Evolutionary conservation across 225 moss, liverwort and hornwort genomes (phyloP).

Genomic region (Pseudoscleropodium purum): DNA sequence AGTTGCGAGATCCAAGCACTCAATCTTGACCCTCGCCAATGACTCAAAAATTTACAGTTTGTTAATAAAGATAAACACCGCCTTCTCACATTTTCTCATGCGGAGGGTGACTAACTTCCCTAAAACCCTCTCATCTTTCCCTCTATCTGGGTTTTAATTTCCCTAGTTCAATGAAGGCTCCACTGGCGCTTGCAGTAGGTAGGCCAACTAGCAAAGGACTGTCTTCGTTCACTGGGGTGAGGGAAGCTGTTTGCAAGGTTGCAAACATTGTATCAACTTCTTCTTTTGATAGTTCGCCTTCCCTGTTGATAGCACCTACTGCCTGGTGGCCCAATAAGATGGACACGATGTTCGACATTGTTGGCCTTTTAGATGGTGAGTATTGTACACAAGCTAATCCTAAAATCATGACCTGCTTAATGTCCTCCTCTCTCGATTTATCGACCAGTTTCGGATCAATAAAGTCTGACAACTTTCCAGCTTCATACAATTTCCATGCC

Average conservation of each 20-base stretch:
- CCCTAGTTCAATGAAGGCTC: constrained; percentile 44
- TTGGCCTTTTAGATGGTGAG: constrained; percentile 16
- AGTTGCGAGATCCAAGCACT: neutral
- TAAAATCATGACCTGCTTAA: constrained; percentile 19
- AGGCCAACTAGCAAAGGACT: constrained; percentile 35
- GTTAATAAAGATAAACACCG: neutral
- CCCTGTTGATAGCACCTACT: constrained; percentile 11
- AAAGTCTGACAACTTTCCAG: constrained; percentile 9
- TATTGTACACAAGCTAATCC: constrained; percentile 42
- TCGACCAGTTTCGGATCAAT: constrained; percentile 25
- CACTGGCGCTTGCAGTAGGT: constrained; percentile 34
- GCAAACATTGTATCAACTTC: constrained; percentile 24
- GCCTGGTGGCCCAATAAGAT: constrained; percentile 22
- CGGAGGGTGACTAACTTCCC: neutral
- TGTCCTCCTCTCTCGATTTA: constrained; percentile 27
- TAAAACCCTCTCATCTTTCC: neutral
- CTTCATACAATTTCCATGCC: constrained; percentile 47
- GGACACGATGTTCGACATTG: constrained; percentile 22
- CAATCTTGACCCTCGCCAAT: neutral
- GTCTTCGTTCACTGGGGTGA: constrained; percentile 40
- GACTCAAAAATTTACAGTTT: neutral
- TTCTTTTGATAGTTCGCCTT: constrained; percentile 17
- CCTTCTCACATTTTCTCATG: constrained; percentile 11
- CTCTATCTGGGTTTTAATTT: constrained; percentile 36
- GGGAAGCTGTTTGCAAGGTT: constrained; percentile 13